Evolutionary conservation across 441 rosid species (phyloP).

Genomic region (Aquilaria agallochum): DNA sequence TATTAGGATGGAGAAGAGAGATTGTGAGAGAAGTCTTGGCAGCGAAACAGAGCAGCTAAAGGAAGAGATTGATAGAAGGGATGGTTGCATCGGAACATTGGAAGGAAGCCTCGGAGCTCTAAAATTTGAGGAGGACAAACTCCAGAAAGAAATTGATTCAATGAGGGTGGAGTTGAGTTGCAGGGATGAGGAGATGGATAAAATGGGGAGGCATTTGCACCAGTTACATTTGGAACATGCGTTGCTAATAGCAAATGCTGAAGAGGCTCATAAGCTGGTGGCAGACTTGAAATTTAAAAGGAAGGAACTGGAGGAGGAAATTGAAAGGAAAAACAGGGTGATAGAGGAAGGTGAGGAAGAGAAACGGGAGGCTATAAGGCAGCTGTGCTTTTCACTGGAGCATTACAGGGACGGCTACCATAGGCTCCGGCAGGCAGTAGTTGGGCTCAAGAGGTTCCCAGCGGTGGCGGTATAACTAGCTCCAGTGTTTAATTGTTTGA

Average conservation of each 20-base stretch:
- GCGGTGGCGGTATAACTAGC: conserved; percentile 36
- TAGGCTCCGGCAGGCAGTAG: conserved; percentile 47
- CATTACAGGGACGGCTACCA: conserved; percentile 62
- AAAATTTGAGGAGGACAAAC: conserved; percentile 30
- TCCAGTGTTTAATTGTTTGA: not conserved
- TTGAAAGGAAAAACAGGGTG: conserved; percentile 44
- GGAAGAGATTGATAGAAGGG: conserved; percentile 33
- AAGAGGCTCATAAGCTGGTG: conserved; percentile 25
- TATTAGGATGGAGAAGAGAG: conserved; percentile 37
- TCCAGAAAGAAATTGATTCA: conserved; percentile 17
- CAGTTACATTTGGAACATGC: conserved; percentile 59
- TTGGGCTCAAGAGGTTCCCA: conserved; percentile 36
- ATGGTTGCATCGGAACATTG: conserved; percentile 23
- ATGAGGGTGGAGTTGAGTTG: conserved; percentile 36
- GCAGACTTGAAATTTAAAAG: conserved; percentile 30
- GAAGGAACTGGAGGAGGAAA: conserved; percentile 49
- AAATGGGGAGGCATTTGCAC: conserved; percentile 57
- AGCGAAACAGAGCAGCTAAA: conserved; percentile 34
- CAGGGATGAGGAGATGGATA: conserved; percentile 34
- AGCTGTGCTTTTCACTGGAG: conserved; percentile 77
- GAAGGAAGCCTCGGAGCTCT: conserved; percentile 26
- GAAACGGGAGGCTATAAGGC: conserved; percentile 91
- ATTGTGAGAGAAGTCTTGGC: conserved; percentile 38
- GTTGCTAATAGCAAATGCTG: conserved; percentile 31
- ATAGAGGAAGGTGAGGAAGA: conserved; percentile 70